Conservation (phyloP, 2,329 filamentous ascomycete species). For the Fusarium pininemorale region DNA sequence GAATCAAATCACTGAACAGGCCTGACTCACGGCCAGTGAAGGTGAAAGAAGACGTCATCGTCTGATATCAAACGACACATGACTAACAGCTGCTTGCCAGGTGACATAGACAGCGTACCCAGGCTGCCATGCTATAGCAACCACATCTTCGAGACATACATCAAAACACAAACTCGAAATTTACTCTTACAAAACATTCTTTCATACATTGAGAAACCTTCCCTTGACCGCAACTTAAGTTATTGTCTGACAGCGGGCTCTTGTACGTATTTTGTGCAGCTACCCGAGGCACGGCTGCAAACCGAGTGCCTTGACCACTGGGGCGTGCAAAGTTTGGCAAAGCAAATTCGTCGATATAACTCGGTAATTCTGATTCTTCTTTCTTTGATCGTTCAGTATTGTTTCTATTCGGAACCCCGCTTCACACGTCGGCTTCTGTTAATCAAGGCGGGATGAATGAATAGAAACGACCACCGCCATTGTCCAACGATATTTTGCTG, state of each 20-base stretch:
- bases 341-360: not conserved
- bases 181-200: not conserved
- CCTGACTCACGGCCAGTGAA: not conserved
- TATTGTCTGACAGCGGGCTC: not conserved
- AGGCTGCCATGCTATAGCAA: not conserved
- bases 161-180: not conserved
- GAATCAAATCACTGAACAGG: not conserved
- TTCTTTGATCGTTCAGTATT: not conserved
- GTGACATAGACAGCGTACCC: not conserved
- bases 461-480: constrained; percentile 11
- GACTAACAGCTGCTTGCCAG: constrained; percentile 15
- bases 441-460: constrained; percentile 10
- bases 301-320: not conserved
- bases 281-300: constrained; percentile 26
- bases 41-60: not conserved
- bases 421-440: constrained; percentile 3
- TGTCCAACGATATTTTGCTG: constrained; percentile 1
- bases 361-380: not conserved
- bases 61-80: not conserved
- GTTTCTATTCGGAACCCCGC: not conserved
- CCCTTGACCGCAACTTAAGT: not conserved
- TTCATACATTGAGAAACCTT: not conserved
- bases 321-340: not conserved
- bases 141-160: not conserved
- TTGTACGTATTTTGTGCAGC: not conserved